A percentile compares a stretch with the other conserved stretches of the same genome.
Evolutionary conservation across 1,284 basidiomycete genomes (phyloP).

Genomic region (Ceratobasidium sp.): DNA sequence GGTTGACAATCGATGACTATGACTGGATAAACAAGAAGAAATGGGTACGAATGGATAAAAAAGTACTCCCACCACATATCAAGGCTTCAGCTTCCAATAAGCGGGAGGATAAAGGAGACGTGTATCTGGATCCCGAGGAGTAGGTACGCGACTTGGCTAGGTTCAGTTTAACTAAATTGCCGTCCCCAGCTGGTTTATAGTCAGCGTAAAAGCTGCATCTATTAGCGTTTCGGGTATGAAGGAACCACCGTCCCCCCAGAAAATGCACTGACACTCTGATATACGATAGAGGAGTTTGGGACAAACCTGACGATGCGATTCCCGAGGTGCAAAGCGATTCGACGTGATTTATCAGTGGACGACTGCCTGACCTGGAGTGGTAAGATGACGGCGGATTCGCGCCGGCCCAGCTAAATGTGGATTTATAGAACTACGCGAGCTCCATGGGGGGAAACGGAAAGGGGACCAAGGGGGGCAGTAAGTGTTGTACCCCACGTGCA

Average conservation of each 20-base stretch:
- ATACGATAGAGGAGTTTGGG: slow-evolving; percentile 71
- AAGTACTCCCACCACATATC: slow-evolving; percentile 70
- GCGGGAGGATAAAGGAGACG: slow-evolving; percentile 80
- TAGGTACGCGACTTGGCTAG: slow-evolving; percentile 52
- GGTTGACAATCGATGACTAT: slow-evolving; percentile 85
- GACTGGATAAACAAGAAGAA: slow-evolving; percentile 79
- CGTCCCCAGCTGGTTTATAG: slow-evolving; percentile 76
- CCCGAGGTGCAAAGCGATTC: slow-evolving; percentile 82
- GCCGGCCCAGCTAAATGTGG: slow-evolving; percentile 44
- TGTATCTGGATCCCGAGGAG: slow-evolving; percentile 84
- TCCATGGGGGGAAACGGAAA: slow-evolving; percentile 74
- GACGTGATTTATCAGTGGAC: slow-evolving; percentile 72
- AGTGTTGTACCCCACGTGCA: slow-evolving; percentile 46
- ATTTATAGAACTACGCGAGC: slow-evolving; percentile 64
- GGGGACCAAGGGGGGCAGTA: slow-evolving; percentile 69
- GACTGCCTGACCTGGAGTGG: slow-evolving; percentile 78
- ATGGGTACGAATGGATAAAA: slow-evolving; percentile 78
- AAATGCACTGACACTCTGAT: slow-evolving; percentile 7
- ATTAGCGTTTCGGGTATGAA: slow-evolving; percentile 74
- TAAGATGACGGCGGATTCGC: slow-evolving; percentile 52
- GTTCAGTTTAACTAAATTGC: slow-evolving; percentile 24
- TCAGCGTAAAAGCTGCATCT: slow-evolving; percentile 92
- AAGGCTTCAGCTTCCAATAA: slow-evolving; percentile 61
- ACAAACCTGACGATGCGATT: slow-evolving; percentile 85
- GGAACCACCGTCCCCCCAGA: not conserved